Base-by-base conservation (phyloP, 805 yeast genomes). In the Candida fluviatilis region DNA sequence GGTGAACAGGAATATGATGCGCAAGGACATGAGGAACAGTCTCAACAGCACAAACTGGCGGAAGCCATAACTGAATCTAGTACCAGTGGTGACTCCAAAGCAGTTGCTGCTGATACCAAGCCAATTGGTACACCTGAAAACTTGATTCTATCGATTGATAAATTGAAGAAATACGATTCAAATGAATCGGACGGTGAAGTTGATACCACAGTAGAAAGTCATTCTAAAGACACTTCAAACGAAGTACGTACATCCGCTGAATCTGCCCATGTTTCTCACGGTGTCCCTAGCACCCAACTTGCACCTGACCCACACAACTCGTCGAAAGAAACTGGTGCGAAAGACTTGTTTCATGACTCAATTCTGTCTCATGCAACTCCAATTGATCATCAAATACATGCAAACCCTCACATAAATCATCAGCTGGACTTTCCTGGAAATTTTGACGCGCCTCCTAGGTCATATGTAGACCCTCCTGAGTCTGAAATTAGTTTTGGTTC, bases 121-220 rank as follows among this genome's bases (percentile, higher is more conserved):
- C n/a, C n/a, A n/a, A n/a, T n/a, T n/a, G n/a, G n/a, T 30, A 12
- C 16, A 4, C 34, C 34, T 11, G 18, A 8, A 13, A 18, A 52
- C 19, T 49, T 67, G 40, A 64, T 65, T 18, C 52, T 67, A 11
- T 61, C 69, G 7, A 63, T 66, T 16, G 73, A 67, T 42, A 43
- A 43, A 13, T 41, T 59, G 26, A 23, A 27, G 4, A 18, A 34
- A 6, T 18, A 16, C 10, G n/a, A 18, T 18, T 33, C 44, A 18
- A 42, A 43, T 26, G 42, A 47, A 5, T 31, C 36, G 21, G 49
- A 41, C 8, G 55, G 50, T 35, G 52, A 46, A 10, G 50, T 33
- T 13, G 51, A 50, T 34, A 37, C 38, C 14, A 12, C 34, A 5
- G 19, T 12, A 5, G 15, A 15, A 13, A 30, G 35, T 6, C 24